Conservation (phyloP, 352 stramenopile species). For the Phytophthora sp. region DNA sequence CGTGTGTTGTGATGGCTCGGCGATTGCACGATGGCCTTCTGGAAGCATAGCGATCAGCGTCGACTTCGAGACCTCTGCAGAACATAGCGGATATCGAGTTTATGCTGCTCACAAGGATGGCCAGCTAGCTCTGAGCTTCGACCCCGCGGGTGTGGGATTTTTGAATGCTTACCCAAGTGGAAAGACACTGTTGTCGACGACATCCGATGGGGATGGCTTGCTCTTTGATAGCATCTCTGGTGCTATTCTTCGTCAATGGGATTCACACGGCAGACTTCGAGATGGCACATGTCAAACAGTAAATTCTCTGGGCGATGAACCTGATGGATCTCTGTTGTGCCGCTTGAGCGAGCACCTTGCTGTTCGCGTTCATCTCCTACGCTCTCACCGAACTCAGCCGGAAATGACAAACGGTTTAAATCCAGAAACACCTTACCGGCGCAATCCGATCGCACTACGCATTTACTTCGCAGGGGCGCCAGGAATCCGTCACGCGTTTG, state of each 20-base stretch:
- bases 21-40: conserved; percentile 70
- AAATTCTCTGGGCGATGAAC: conserved; percentile 39
- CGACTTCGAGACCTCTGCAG: conserved; percentile 51
- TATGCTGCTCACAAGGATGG: conserved; percentile 80
- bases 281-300: conserved; percentile 48
- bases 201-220: conserved; percentile 62
- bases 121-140: conserved; percentile 69
- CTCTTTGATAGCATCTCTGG: conserved; percentile 52
- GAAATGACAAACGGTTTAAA: not conserved
- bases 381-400: not conserved
- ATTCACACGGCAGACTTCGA: conserved; percentile 43
- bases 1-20: conserved; percentile 66
- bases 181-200: conserved; percentile 76
- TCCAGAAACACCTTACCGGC: not conserved
- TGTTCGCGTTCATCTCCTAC: conserved; percentile 42
- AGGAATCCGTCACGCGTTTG: conserved; percentile 53
- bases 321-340: conserved; percentile 51
- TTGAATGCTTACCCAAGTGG: conserved; percentile 84
- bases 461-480: conserved; percentile 53
- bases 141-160: conserved; percentile 68
- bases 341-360: conserved; percentile 61
- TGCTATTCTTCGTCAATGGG: conserved; percentile 68
- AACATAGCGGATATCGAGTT: conserved; percentile 55
- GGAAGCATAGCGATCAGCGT: conserved; percentile 71
- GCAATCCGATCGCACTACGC: conserved; percentile 44